Evolutionary conservation across 345 rosid species (phyloP), one percentile per base, ranked within the genome.

Genomic region (Dipteronia sinensis): DNA sequence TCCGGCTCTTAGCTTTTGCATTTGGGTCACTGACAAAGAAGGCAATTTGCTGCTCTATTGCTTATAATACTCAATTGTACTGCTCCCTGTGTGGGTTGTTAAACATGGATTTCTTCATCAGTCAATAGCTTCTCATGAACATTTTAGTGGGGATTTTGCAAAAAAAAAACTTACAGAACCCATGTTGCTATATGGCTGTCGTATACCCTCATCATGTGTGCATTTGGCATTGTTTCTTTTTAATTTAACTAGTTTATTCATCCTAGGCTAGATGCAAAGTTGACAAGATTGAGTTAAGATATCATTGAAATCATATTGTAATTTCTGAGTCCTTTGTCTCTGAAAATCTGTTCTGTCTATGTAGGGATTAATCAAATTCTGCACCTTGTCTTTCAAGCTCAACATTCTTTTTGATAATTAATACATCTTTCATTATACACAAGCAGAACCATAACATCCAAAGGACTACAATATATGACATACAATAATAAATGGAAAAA

Each of bases 41-140:
- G 31, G 74, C 80, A 69, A 66, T 29, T 65, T 56, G 40, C 68
- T 20, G 55, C 42, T 19, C 15, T 67, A 7, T 47, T 79, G 81
- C 80, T 76, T 67, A 62, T 83, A 76, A 38, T 19, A 46, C 80
- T 75, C 73, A 38, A 79, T 51, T 72, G 72, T 66, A 65, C 53
- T 67, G 61, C 55, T 67, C 27, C 61, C 31, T 20, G 20, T 56
- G 31, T n/a, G 67, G 71, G 53, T 49, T 61, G 61, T 71, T 73
- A 38, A 65, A 80, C 67, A 47, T 77, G 65, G 44, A 74, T 65
- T 73, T 73, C 72, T 42, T 72, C 68, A 17, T 25, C 64, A 2
- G 63, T 63, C 27, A 53, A 65, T 78, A 74, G 74, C 73, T 81
- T 78, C 71, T 38, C 55, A 56, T 78, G 27, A 79, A 27, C 56